Conservation (phyloP, 2,329 filamentous ascomycete genomes). For the Orbilia javanica region DNA sequence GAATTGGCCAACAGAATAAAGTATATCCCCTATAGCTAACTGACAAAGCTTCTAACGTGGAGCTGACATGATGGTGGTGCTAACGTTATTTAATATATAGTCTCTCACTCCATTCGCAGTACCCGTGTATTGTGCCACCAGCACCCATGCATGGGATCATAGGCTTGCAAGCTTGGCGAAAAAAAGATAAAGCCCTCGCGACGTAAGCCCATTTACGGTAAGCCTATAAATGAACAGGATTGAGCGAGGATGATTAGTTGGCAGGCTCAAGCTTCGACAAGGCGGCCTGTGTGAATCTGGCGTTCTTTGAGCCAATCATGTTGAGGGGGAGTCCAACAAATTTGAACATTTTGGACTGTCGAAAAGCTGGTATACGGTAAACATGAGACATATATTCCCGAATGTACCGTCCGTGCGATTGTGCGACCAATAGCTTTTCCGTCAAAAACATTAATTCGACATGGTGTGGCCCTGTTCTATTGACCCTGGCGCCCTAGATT, state of each 20-base stretch:
- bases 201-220: not conserved
- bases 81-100: constrained; percentile 26
- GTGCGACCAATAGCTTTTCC: not conserved
- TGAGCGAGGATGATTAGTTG: not conserved
- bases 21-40: not conserved
- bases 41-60: not conserved
- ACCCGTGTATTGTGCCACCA: not conserved
- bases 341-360: not conserved
- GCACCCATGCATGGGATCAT: not conserved
- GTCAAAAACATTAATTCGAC: not conserved
- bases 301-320: not conserved
- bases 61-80: not conserved
- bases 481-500: constrained; percentile 18
- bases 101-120: not conserved
- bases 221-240: not conserved
- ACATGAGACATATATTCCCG: constrained; percentile 13
- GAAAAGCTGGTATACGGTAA: not conserved
- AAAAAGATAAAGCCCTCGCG: not conserved
- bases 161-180: not conserved
- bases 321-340: not conserved
- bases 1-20: too few relatives aligned
- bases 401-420: constrained; percentile 15
- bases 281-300: not conserved
- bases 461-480: constrained; percentile 25
- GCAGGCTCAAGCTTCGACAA: not conserved